These are phyloP conservation scores for Thelephora aurantiotincta DNA, from an alignment of 768 basidiomycete species.

Conservation along the genomic window DNA sequence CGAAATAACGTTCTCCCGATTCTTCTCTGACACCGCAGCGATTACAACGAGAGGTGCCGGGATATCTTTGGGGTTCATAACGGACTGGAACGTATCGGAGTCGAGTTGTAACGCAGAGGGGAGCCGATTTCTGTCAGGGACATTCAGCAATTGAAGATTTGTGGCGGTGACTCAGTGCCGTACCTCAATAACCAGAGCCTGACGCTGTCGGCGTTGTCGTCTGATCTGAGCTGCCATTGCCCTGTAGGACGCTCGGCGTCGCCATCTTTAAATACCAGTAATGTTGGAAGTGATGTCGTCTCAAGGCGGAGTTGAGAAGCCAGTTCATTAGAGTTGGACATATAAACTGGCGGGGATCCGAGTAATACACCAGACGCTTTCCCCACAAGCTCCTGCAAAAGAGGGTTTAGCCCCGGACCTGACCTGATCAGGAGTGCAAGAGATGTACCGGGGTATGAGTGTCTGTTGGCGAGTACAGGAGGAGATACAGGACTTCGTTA, in stretches of 20 bases:
- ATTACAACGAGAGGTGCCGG: conserved; percentile 63
- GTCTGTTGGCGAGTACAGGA: conserved; percentile 29
- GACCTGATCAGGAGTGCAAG: background rate
- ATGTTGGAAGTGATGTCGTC: conserved; percentile 32
- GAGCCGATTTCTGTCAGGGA: conserved; percentile 35
- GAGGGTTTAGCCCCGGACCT: conserved; percentile 1
- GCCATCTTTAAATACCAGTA: conserved; percentile 56
- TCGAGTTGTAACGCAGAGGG: conserved; percentile 65
- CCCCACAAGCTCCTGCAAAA: conserved; percentile 33
- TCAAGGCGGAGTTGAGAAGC: conserved; percentile 12
- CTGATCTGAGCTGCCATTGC: conserved; percentile 2
- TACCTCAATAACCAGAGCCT: conserved; percentile 3
- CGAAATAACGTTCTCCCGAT: conserved; percentile 22
- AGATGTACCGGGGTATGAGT: conserved; percentile 18
- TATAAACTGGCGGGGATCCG: conserved; percentile 34
- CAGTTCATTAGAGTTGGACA: conserved; percentile 17
- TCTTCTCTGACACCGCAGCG: conserved; percentile 30
- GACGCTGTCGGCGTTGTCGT: conserved; percentile 9
- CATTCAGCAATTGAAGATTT: conserved; percentile 36
- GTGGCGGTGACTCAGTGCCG: background rate
- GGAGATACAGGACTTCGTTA: conserved; percentile 43
- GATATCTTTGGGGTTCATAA: conserved; percentile 69
- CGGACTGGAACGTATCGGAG: conserved; percentile 63
- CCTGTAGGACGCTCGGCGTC: conserved; percentile 29
- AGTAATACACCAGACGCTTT: conserved; percentile 38